phyloP scores from a whole-genome alignment of 1,284 basidiomycete species.

The Tilletia walkeri region DNA sequence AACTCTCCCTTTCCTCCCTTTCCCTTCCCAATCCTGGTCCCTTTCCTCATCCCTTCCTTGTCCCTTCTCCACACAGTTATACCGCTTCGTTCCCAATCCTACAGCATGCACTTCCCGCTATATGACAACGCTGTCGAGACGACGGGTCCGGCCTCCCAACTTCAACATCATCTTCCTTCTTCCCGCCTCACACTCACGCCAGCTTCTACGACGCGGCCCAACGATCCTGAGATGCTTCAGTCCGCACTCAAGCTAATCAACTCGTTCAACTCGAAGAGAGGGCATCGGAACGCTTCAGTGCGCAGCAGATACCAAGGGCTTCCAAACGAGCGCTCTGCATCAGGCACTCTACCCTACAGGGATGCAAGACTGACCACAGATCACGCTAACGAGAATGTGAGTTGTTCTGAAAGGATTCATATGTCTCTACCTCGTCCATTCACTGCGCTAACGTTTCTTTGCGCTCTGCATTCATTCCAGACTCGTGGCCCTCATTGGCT shows the following conservation, averaged over 20 bases:
- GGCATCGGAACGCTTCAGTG: not conserved
- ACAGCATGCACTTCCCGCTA: no score
- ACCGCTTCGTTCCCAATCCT: no score
- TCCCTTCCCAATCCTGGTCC: no score
- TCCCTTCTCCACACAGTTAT: no score
- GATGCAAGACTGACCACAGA: not conserved
- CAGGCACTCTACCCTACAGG: no score
- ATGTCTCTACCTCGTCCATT: no score
- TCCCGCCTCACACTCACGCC: constrained; percentile 5
- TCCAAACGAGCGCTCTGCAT: not conserved
- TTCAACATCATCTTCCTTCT: not conserved
- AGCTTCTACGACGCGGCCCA: not conserved
- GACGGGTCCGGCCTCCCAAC: no score
- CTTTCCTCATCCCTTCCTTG: no score
- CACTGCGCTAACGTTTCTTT: no score
- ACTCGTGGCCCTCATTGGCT: not conserved
- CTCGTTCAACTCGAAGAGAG: not conserved
- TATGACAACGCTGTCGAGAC: no score
- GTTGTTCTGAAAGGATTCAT: not conserved
- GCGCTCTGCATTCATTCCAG: not conserved
- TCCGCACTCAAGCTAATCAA: constrained; percentile 5
- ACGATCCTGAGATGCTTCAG: constrained; percentile 5
- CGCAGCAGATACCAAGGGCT: not conserved
- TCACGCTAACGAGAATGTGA: not conserved
- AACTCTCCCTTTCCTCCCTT: no score